Evolutionary conservation across 2,329 filamentous ascomycete species (phyloP), one percentile per base, ranked within the genome.

Genomic region (Blastomyces gilchristii): DNA sequence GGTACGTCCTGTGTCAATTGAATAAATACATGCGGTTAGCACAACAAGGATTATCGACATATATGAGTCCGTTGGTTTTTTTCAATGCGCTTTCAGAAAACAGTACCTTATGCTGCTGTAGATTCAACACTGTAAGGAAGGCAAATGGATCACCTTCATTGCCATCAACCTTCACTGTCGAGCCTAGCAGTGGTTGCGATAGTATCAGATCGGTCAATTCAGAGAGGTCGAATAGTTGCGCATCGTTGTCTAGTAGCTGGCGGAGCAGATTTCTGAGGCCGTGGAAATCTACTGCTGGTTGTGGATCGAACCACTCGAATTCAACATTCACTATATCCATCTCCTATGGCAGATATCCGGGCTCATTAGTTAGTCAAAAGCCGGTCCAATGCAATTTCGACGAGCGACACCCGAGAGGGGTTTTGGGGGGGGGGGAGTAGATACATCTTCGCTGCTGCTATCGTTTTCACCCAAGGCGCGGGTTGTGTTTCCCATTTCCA

Each of bases 251-350:
- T 75, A 99, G 87, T 52, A 99, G 85, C 76, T 99, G 94, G 65
- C 93, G 89, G 64, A 97, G 78, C 8, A 99, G 85, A 11, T 86
- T 88, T 76, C 97, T 97, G 69, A 95, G 84, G 64, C 94, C 94
- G 77, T 97, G 93, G 76, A 97, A 97, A 76, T 99, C 94, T 70
- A 96, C 83, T 8, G 89, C 85, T 1, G 89, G 82, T 70, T 94
- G 88, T 66, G 93, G 96, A 77, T 97, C 95, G 80, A 97, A 99
- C 89, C 91, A 97, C 79, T 99, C 94, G 71, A 99, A 99, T 68
- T 97, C 93, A 63, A 97, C 91, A 73, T 97, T 88, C 68, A 99
- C 86, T 75, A 93, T 88, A 73, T 96, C 89, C 71, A 91, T 88
- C 71, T 96, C 90, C 90, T 96, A 63, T 25, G 41, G 49, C 41